Conservation (phyloP, 306 rosid genomes). For the Acacia confusa region DNA sequence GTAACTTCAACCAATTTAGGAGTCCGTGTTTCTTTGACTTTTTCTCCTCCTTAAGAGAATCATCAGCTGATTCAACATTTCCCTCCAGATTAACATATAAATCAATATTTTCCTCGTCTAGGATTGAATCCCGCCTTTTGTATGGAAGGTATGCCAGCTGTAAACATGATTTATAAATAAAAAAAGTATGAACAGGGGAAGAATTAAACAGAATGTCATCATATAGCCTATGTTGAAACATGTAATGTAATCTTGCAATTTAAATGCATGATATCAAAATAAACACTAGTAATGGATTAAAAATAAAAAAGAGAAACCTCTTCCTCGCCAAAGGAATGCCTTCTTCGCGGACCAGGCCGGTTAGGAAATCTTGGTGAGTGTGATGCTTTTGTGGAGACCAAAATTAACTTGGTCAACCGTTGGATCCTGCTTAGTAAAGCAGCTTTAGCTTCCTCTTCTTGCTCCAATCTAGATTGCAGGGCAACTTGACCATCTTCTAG, state of each 20-base stretch:
- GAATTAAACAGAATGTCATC: not conserved
- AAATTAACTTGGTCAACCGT: constrained; percentile 90
- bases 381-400: constrained; percentile 88
- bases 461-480: constrained; percentile 93
- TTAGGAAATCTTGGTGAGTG: constrained; percentile 69
- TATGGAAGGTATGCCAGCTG: constrained; percentile 97
- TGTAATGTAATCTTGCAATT: not conserved
- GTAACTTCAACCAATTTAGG: constrained; percentile 86
- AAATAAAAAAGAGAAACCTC: constrained; percentile 39
- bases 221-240: not conserved
- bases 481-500: constrained; percentile 94
- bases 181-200: constrained; percentile 9
- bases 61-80: constrained; percentile 59
- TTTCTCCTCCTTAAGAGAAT: constrained; percentile 75
- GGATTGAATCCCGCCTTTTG: constrained; percentile 86
- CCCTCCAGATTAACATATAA: constrained; percentile 74
- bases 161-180: constrained; percentile 38
- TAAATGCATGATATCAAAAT: constrained; percentile 17
- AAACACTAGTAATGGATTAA: not conserved
- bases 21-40: constrained; percentile 90
- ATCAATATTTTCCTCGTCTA: constrained; percentile 88
- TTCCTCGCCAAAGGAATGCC: constrained; percentile 96
- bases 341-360: constrained; percentile 70
- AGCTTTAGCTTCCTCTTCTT: constrained; percentile 98
- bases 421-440: constrained; percentile 96